Evolutionary conservation across 257 asterid genomes (phyloP), one percentile per base, ranked within the genome.

Genomic region (Anisodus acutangulus): DNA sequence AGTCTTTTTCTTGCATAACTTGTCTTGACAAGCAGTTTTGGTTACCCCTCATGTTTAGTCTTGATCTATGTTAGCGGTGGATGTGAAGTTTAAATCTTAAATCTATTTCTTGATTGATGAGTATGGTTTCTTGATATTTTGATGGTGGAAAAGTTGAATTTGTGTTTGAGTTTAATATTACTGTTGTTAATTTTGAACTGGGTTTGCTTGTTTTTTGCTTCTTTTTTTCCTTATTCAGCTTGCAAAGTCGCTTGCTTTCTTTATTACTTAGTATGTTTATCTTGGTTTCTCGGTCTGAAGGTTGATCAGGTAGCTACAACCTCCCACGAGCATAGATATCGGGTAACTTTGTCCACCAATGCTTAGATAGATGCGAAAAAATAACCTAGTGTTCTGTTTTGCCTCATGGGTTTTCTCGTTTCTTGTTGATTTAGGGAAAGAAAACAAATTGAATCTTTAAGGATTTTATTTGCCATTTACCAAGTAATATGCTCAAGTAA

Each of bases 391-490:
- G 19, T 67, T 12, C 19, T 67, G 49, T 67, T 47, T 67, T 19
- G 35, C 72, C 8, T 31, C n/a, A 10, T 66, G 45, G 9, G 16
- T 17, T 70, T 8, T 69, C 78, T 69, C 49, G 13, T 16, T 69
- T 69, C 16, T 0, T 70, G 35, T 70, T 45, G 17, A 45, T 71
- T 31, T 49, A 47, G 80, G 80, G 43, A 49, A 49, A 74, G 2
- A 49, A 49, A 74, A 19, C 19, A 71, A 11, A 22, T 6, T 74
- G 81, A 49, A 47, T 43, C 45, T 49, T 74, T 49, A 22, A 4
- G 26, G 12, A 49, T 74, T 49, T 49, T 19, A 19, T 74, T 74
- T 74, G 43, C 31, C 43, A 51, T 74, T 74, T 74, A 74, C 62
- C 1, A 49, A 47, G 80, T 49, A 22, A 49, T 47, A 74, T 12